Base-by-base conservation (phyloP, 2,329 filamentous ascomycete genomes). In the Sporothrix pallida region DNA sequence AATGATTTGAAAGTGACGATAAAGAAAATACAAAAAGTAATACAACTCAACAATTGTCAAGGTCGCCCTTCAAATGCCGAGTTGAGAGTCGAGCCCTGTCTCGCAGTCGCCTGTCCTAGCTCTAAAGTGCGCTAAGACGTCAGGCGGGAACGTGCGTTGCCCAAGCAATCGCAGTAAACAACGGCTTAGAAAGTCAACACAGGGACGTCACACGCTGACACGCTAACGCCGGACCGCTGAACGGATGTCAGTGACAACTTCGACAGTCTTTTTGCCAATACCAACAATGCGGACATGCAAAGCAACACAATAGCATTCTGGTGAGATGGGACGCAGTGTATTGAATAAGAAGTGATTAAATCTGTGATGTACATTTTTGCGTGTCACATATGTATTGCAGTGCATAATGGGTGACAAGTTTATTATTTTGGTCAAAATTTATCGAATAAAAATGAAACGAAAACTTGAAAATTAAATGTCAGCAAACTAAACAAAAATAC, bases 91-190 rank as follows among this genome's bases (percentile, higher is more conserved):
- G 31, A 63, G 60, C 31, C 17, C 60, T 63, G 60, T 26, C 23
- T 26, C 23, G 23, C 23, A 26, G 23, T 26, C 23, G 23, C 23
- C 23, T 26, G 3, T 31, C 1, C 37, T 1, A 5, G 26, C 26
- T 10, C 50, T 15, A 37, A 31, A 54, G 15, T 50, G 46, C 67
- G 67, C 67, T 56, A 54, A 56, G 67, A 70, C 46, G 15, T 42
- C 23, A 31, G 65, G 46, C 46, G 15, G 15, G 23, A 42, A 37
- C 50, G 50, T 70, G 68, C 68, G 68, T 70, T 70, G 68, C 68
- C 54, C 31, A 58, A 70, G 68, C 68, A 70, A 70, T 70, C n/a
- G 37, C 68, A 60, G 54, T 70, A 60, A 70, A 70, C 68, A 70
- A 60, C 62, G 62, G 62, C 62, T 46, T 15, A 7, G 31, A 37